These are phyloP conservation scores for rapeseed (Brassica napus) DNA, from an alignment of 345 rosid genomes.

Conservation along the genomic window Da-Ae NC_063447.1:59471501-59472000, in stretches of 20 bases:
- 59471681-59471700: conserved; percentile 50
- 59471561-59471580: conserved; percentile 54
- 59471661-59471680: conserved; percentile 57
- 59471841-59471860: neutral
- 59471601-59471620: conserved; percentile 41
- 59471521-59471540: conserved; percentile 75
- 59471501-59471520: conserved; percentile 71
- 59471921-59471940: no score
- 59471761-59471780: neutral
- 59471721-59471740: conserved; percentile 54
- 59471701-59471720: conserved; percentile 52
- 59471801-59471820: conserved; percentile 23
- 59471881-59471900: no score
- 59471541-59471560: conserved; percentile 69
- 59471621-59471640: conserved; percentile 41
- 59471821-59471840: conserved; percentile 9
- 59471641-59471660: conserved; percentile 45
- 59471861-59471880: no score
- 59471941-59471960: no score
- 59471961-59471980: no score
- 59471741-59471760: conserved; percentile 21
- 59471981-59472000: no score
- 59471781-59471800: neutral
- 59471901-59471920: no score
- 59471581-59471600: conserved; percentile 46